A percentile compares a stretch with the other conserved stretches of the same genome.
Conservation (phyloP, 805 yeast species). For the Monosporozyma servazzii region DNA sequence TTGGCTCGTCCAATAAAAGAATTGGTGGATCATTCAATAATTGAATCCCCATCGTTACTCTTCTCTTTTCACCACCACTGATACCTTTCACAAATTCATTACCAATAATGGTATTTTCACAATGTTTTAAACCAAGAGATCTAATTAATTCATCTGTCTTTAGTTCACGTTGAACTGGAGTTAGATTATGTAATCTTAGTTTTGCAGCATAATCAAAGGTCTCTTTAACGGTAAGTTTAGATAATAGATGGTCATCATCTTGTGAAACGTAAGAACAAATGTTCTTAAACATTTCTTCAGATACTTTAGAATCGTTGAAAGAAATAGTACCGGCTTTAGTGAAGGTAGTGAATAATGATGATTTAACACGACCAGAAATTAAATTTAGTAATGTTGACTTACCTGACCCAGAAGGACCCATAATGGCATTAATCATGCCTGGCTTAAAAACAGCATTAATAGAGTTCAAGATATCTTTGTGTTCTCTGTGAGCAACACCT, state of each 20-base stretch:
- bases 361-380: slow-evolving; percentile 48
- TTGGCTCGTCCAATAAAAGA: slow-evolving; percentile 75
- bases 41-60: slow-evolving; percentile 77
- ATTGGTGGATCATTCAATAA: slow-evolving; percentile 63
- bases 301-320: slow-evolving; percentile 35
- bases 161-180: slow-evolving; percentile 35
- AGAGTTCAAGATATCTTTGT: slow-evolving; percentile 34
- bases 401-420: slow-evolving; percentile 81
- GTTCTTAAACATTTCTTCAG: slow-evolving; percentile 30
- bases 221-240: slow-evolving; percentile 69
- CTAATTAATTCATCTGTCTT: slow-evolving; percentile 50
- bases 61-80: slow-evolving; percentile 84
- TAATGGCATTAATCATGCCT: slow-evolving; percentile 56
- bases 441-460: slow-evolving; percentile 45
- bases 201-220: slow-evolving; percentile 65
- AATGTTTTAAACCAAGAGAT: slow-evolving; percentile 62
- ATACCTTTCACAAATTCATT: slow-evolving; percentile 54
- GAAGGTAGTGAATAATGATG: slow-evolving; percentile 26
- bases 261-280: slow-evolving; percentile 73
- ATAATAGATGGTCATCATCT: slow-evolving; percentile 63
- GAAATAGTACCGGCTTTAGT: slow-evolving; percentile 34
- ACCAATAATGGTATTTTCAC: slow-evolving; percentile 68
- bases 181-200: slow-evolving; percentile 45
- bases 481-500: slow-evolving; percentile 10
- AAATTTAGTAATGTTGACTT: slow-evolving; percentile 59